Evolutionary conservation across 2,329 filamentous ascomycete species (phyloP).

Genomic region (Thyridium curvatum): DNA sequence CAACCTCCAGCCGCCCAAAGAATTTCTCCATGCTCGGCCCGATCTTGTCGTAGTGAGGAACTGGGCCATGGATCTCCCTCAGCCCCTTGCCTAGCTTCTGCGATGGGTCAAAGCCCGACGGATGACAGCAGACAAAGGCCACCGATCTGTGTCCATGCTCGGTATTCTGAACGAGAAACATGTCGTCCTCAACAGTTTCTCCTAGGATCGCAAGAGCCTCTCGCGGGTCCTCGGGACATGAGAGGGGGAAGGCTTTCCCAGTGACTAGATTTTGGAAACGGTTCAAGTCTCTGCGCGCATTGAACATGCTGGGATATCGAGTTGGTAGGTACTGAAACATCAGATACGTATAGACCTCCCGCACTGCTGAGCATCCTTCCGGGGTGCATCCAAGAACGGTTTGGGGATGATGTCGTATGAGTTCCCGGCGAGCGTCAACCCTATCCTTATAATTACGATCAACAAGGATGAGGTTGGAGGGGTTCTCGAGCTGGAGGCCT

Average conservation of each 20-base stretch:
- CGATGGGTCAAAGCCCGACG: constrained; percentile 44
- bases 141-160: constrained; percentile 33
- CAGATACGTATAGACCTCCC: constrained; percentile 42
- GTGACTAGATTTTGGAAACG: constrained; percentile 34
- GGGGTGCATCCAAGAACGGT: constrained; percentile 36
- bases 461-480: constrained; percentile 45
- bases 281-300: not conserved
- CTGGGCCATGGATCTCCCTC: constrained; percentile 42
- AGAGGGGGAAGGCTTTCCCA: constrained; percentile 8
- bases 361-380: constrained; percentile 31
- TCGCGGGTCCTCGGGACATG: constrained; percentile 12
- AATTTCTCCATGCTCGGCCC: constrained; percentile 48
- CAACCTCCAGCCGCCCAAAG: constrained; percentile 40
- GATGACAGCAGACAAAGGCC: constrained; percentile 46
- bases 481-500: constrained; percentile 35
- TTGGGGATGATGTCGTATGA: constrained; percentile 29
- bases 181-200: constrained; percentile 48
- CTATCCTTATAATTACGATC: constrained; percentile 43
- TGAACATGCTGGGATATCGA: constrained; percentile 43
- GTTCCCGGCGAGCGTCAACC: constrained; percentile 29
- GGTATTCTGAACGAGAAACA: constrained; percentile 41
- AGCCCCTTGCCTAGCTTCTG: constrained; percentile 42
- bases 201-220: constrained; percentile 25
- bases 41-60: constrained; percentile 49
- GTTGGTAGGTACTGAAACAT: constrained; percentile 38